phyloP scores from a whole-genome alignment of 768 basidiomycete species.

The Russula foetens region DNA sequence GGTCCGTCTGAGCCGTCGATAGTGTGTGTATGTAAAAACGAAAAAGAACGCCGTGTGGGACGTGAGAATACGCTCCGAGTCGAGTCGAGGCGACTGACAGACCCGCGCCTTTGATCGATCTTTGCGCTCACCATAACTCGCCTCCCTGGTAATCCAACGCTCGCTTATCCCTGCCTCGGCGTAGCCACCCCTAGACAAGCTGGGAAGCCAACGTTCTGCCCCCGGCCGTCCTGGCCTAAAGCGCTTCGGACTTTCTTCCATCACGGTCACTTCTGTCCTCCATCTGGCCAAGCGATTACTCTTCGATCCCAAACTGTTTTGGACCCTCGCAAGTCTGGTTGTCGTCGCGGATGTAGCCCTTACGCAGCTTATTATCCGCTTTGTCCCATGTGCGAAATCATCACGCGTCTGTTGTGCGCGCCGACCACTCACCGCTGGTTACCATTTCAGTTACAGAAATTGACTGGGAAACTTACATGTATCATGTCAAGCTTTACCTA shows the following conservation, averaged over 20 bases:
- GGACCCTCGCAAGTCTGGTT: constrained; percentile 53
- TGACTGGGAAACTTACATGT: constrained; percentile 95
- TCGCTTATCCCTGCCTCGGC: not conserved
- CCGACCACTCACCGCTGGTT: constrained; percentile 17
- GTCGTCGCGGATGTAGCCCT: constrained; percentile 70
- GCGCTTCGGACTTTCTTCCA: not conserved
- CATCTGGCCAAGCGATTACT: constrained; percentile 30
- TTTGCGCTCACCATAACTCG: too few species aligned
- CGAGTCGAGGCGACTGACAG: not conserved
- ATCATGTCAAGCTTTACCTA: constrained; percentile 71
- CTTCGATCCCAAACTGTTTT: constrained; percentile 54
- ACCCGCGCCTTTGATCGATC: too few species aligned
- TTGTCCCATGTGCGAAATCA: constrained; percentile 66
- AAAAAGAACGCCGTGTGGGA: not conserved
- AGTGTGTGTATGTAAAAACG: constrained; percentile 15
- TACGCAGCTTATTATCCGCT: constrained; percentile 71
- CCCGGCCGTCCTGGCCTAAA: not conserved
- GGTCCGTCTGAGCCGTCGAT: not conserved
- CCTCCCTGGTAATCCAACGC: not conserved
- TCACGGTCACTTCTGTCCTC: not conserved
- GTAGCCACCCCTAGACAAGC: not conserved
- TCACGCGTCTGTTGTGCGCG: constrained; percentile 5
- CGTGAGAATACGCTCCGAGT: not conserved
- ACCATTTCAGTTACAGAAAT: constrained; percentile 86
- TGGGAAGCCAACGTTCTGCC: not conserved